Evolutionary conservation across 805 yeast genomes (phyloP).

Genomic region (Nakazawaea pomicola): DNA sequence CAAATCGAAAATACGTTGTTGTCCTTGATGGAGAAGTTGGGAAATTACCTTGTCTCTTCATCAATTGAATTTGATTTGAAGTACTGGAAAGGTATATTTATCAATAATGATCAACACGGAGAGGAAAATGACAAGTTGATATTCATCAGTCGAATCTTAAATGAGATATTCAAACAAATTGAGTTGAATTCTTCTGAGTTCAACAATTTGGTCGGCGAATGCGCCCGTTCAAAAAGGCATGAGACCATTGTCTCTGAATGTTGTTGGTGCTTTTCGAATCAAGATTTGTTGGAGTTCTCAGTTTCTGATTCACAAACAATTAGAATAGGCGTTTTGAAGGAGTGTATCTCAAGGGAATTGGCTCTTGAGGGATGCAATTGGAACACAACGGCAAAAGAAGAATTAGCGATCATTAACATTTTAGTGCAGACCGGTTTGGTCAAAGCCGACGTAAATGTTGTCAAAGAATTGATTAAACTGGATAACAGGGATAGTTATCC

Average conservation of each 20-base stretch:
- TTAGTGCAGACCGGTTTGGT: background rate
- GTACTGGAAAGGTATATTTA: constrained; percentile 26
- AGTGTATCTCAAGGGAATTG: background rate
- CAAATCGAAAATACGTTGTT: constrained; percentile 26
- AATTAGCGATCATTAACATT: background rate
- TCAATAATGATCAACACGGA: constrained; percentile 2
- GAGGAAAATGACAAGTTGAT: constrained; percentile 20
- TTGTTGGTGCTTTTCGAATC: constrained; percentile 25
- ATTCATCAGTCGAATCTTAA: constrained; percentile 27
- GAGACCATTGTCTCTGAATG: constrained; percentile 15
- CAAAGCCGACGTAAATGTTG: background rate
- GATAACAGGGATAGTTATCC: constrained; percentile 1
- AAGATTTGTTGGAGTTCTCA: constrained; percentile 9
- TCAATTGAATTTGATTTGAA: constrained; percentile 9
- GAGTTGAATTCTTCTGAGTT: constrained; percentile 9
- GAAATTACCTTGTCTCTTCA: constrained; percentile 28
- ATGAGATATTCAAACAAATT: constrained; percentile 32
- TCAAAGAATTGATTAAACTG: background rate
- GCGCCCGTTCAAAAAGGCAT: background rate
- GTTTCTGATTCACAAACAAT: background rate
- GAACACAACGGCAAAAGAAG: background rate
- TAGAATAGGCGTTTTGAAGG: constrained; percentile 1
- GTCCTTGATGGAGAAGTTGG: constrained; percentile 38
- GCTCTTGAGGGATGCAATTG: background rate
- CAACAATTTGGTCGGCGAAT: constrained; percentile 11